Percentiles rank a stretch among this genome's conserved stretches.
These are phyloP conservation scores for Xylaria castorea DNA, from an alignment of 495 filamentous ascomycete species.

Conservation along the genomic window DNA sequence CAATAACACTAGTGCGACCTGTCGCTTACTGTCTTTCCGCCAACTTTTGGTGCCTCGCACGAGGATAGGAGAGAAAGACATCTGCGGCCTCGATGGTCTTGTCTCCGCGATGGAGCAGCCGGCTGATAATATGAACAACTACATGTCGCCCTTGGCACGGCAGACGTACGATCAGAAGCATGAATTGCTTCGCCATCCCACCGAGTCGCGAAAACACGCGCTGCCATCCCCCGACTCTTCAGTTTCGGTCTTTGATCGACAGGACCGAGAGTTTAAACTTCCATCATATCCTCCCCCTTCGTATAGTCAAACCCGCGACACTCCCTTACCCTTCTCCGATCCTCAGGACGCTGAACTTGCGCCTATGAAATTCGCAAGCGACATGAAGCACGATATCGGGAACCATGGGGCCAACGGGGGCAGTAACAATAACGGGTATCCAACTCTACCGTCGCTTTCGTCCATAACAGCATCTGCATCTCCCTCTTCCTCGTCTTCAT, in stretches of 20 bases:
- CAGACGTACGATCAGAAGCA: slow-evolving; percentile 37
- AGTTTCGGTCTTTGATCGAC: slow-evolving; percentile 28
- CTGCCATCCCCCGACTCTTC: slow-evolving; percentile 32
- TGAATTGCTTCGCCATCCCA: slow-evolving; percentile 26
- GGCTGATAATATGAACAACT: slow-evolving; percentile 27
- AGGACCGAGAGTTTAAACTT: slow-evolving; percentile 39
- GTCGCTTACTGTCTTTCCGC: slow-evolving; percentile 23
- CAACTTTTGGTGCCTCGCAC: slow-evolving; percentile 30
- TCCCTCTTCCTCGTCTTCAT: slow-evolving; percentile 25
- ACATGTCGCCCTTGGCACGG: slow-evolving; percentile 36
- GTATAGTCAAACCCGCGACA: slow-evolving; percentile 51
- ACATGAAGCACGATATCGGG: slow-evolving; percentile 30
- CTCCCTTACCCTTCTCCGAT: slow-evolving; percentile 44
- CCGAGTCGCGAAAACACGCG: slow-evolving; percentile 30
- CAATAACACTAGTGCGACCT: slow-evolving; percentile 21
- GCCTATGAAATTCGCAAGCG: slow-evolving; percentile 46
- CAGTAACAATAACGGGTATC: slow-evolving; percentile 25
- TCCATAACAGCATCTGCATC: slow-evolving; percentile 43
- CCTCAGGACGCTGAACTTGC: slow-evolving; percentile 49
- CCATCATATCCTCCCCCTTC: slow-evolving; percentile 45
- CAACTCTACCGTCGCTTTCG: slow-evolving; percentile 51
- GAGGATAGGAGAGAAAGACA: slow-evolving; percentile 19
- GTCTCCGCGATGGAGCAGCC: slow-evolving; percentile 36
- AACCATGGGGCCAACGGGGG: slow-evolving; percentile 21
- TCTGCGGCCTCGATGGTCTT: slow-evolving; percentile 18